phyloP scores from a whole-genome alignment of 371 early-diverging fungal genomes.

The Mucor ambiguus region DNA sequence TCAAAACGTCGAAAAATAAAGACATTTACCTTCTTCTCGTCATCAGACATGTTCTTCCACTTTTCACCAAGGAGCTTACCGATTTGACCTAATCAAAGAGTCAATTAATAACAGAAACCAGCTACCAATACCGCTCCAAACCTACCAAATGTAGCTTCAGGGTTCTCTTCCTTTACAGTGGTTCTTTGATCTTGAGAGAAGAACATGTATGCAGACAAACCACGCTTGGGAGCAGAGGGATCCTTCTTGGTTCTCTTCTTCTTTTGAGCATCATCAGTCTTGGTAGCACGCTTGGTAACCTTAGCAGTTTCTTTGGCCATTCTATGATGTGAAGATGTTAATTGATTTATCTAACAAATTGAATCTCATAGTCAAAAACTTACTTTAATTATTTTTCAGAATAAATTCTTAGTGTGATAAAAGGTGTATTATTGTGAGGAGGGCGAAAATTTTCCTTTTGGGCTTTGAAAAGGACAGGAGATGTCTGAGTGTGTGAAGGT shows the following conservation, averaged over 20 bases:
- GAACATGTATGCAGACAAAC: conserved; percentile 79
- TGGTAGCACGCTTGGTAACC: conserved; percentile 16
- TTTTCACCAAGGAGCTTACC: conserved; percentile 77
- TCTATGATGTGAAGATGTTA: neutral
- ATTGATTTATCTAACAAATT: neutral
- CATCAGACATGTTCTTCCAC: conserved; percentile 70
- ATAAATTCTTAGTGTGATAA: conserved; percentile 5
- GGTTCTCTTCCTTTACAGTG: conserved; percentile 70
- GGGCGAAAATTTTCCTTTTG: neutral
- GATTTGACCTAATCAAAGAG: conserved; percentile 50
- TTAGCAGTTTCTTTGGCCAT: conserved; percentile 28
- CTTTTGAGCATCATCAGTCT: conserved; percentile 33
- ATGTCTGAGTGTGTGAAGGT: conserved; percentile 10
- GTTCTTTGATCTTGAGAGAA: conserved; percentile 73
- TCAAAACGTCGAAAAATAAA: neutral
- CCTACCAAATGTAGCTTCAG: conserved; percentile 75
- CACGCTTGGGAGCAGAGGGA: conserved; percentile 77
- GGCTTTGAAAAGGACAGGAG: neutral
- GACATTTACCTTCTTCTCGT: conserved; percentile 50
- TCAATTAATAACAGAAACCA: conserved; percentile 21
- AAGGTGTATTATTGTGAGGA: conserved; percentile 3
- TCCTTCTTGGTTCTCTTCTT: conserved; percentile 56
- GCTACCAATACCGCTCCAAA: conserved; percentile 43
- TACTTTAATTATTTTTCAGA: neutral
- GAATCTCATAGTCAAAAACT: neutral